Evolutionary conservation across 2,329 filamentous ascomycete genomes (phyloP).

Genomic region (Sordariomycetes sp.): DNA sequence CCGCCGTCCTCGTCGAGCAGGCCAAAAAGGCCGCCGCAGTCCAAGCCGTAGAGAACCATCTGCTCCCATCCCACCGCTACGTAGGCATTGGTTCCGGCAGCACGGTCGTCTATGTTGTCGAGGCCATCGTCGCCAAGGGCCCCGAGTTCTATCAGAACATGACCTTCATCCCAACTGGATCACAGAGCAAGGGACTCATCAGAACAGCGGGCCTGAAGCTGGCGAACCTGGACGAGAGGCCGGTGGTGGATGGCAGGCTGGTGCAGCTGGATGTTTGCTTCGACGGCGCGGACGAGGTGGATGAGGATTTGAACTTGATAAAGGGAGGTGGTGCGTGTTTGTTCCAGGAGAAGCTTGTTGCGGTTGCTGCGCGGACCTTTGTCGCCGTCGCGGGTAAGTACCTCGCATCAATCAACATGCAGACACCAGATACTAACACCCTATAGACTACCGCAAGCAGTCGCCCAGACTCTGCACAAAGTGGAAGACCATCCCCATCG

Average conservation of each 20-base stretch:
- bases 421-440: constrained; percentile 3
- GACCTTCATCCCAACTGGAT: constrained; percentile 86
- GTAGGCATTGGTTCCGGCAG: constrained; percentile 76
- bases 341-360: constrained; percentile 96
- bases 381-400: constrained; percentile 71
- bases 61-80: constrained; percentile 50
- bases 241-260: constrained; percentile 29
- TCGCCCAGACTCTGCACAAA: constrained; percentile 62
- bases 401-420: not conserved
- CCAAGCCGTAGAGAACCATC: constrained; percentile 65
- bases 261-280: constrained; percentile 79
- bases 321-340: constrained; percentile 97
- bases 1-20: constrained; percentile 46
- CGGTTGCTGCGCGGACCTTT: constrained; percentile 74
- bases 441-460: constrained; percentile 78
- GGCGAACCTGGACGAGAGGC: constrained; percentile 68
- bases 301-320: constrained; percentile 90
- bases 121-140: constrained; percentile 61
- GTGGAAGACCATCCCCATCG: constrained; percentile 86
- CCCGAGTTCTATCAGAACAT: constrained; percentile 49
- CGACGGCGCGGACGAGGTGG: constrained; percentile 94
- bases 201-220: constrained; percentile 67
- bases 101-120: constrained; percentile 77
- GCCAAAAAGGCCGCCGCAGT: constrained; percentile 70
- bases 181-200: constrained; percentile 83